These are phyloP conservation scores for Termitomyces sp. DNA, from an alignment of 768 basidiomycete genomes.

Conservation along the genomic window DNA sequence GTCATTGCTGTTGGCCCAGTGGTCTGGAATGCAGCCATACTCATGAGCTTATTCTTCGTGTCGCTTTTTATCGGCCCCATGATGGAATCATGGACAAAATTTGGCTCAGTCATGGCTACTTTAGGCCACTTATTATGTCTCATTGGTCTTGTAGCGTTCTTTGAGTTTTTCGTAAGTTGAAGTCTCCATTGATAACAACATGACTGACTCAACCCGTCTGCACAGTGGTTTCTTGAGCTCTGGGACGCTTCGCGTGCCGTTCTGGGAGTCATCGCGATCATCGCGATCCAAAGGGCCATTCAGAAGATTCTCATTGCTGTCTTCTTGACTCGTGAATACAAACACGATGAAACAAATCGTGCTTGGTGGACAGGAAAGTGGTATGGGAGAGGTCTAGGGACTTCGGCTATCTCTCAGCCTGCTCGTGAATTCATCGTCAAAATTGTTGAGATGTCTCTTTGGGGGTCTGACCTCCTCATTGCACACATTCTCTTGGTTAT, in stretches of 20 bases:
- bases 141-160: constrained; percentile 82
- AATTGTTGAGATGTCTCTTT: constrained; percentile 95
- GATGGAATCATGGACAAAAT: constrained; percentile 79
- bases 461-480: constrained; percentile 92
- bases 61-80: constrained; percentile 93
- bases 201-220: constrained; percentile 19
- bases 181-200: constrained; percentile 16
- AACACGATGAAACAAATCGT: constrained; percentile 96
- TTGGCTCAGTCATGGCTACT: constrained; percentile 90
- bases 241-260: constrained; percentile 98
- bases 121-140: constrained; percentile 81
- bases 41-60: constrained; percentile 81
- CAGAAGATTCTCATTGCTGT: constrained; percentile 93
- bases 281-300: constrained; percentile 87
- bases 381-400: constrained; percentile 91
- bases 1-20: constrained; percentile 90
- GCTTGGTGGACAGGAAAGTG: constrained; percentile 99
- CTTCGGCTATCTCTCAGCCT: constrained; percentile 87
- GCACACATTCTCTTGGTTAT: constrained; percentile 83
- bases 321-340: constrained; percentile 94
- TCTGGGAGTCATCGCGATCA: constrained; percentile 83
- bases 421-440: constrained; percentile 98
- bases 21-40: constrained; percentile 89
- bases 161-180: constrained; percentile 90
- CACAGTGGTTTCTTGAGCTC: constrained; percentile 90